phyloP scores from a whole-genome alignment of 345 rosid genomes.

The Gossypium australe region DNA sequence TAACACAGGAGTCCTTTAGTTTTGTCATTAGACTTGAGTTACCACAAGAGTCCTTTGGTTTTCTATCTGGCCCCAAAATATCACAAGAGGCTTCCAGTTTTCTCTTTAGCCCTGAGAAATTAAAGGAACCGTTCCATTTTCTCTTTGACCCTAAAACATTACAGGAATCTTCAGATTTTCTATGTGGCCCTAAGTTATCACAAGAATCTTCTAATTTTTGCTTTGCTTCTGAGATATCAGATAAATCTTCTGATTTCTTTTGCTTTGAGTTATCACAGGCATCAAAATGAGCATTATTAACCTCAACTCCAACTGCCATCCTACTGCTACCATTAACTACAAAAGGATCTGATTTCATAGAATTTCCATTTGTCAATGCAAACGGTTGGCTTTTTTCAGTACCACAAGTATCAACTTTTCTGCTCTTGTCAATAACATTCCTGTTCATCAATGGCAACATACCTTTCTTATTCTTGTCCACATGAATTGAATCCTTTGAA shows the following conservation, averaged over 20 bases:
- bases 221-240: neutral
- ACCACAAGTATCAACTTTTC: constrained; percentile 31
- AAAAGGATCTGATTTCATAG: constrained; percentile 19
- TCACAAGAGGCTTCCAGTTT: neutral
- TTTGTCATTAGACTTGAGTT: neutral
- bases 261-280: constrained; percentile 23
- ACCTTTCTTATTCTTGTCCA: constrained; percentile 41
- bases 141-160: neutral
- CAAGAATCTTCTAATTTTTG: neutral
- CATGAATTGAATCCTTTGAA: constrained; percentile 20
- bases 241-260: constrained; percentile 26
- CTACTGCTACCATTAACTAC: constrained; percentile 32
- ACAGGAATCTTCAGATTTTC: neutral
- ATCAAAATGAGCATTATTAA: neutral
- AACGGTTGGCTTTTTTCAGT: constrained; percentile 16
- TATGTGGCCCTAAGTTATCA: neutral
- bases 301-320: constrained; percentile 16
- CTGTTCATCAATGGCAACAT: constrained; percentile 20
- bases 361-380: constrained; percentile 30
- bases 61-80: neutral
- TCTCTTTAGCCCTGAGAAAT: neutral
- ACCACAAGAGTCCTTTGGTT: neutral
- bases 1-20: neutral
- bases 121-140: neutral
- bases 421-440: constrained; percentile 32